Evolutionary conservation across 768 basidiomycete genomes (phyloP).

Genomic region (Collybia sordida): DNA sequence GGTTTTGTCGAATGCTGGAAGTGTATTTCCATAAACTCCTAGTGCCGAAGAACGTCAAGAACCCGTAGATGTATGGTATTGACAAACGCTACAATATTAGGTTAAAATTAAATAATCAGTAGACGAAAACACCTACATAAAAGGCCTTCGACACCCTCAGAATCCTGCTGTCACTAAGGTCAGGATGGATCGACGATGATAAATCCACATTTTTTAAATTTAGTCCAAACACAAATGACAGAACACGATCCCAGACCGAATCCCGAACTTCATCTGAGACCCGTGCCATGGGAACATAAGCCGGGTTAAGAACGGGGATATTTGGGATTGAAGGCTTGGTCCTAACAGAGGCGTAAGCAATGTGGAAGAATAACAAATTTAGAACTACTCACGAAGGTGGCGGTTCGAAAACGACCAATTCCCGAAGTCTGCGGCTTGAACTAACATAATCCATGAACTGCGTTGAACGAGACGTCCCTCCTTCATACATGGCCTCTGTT

Average conservation of each 20-base stretch:
- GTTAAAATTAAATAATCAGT: not conserved
- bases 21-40: not conserved
- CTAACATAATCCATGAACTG: too few species aligned
- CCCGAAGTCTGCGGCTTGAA: not conserved
- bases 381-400: not conserved
- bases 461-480: not conserved
- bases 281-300: not conserved
- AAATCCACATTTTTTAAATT: not conserved
- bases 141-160: not conserved
- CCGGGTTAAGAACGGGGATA: not conserved
- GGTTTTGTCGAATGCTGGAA: not conserved
- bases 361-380: not conserved
- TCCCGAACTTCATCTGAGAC: not conserved
- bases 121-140: not conserved
- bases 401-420: not conserved
- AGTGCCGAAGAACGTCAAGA: not conserved
- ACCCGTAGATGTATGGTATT: not conserved
- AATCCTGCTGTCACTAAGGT: not conserved
- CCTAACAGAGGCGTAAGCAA: not conserved
- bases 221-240: not conserved
- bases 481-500: not conserved
- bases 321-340: not conserved
- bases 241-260: not conserved
- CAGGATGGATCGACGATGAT: not conserved
- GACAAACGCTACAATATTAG: not conserved